These are phyloP conservation scores for Volvariella surrecta DNA, from an alignment of 1,284 basidiomycete genomes.

Conservation along the genomic window DNA sequence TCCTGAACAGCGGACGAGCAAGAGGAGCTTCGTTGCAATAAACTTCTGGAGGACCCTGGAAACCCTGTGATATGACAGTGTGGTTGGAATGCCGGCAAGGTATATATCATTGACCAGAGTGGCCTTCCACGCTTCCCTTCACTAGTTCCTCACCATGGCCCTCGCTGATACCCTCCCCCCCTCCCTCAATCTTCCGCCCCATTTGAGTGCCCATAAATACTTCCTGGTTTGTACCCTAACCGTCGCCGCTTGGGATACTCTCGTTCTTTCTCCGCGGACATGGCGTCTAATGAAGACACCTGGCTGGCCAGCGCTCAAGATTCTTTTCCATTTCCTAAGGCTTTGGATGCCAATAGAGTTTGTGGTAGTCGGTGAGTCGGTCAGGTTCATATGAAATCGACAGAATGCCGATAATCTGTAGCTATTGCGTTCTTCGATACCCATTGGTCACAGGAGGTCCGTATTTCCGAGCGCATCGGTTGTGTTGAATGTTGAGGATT, in stretches of 20 bases:
- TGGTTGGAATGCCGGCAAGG: too few species aligned
- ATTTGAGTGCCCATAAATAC: constrained; percentile 76
- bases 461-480: constrained; percentile 12
- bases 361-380: constrained; percentile 53
- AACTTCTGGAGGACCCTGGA: too few species aligned
- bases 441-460: constrained; percentile 45
- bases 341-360: constrained; percentile 73
- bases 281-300: constrained; percentile 61
- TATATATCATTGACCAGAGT: too few species aligned
- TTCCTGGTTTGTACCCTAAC: constrained; percentile 81
- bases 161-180: constrained; percentile 27
- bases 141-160: constrained; percentile 12
- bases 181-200: constrained; percentile 62
- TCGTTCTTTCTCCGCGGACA: constrained; percentile 69
- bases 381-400: not conserved
- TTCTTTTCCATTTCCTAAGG: constrained; percentile 64
- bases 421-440: constrained; percentile 79
- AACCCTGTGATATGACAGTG: too few species aligned
- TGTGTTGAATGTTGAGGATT: not conserved
- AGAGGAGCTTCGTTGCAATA: too few species aligned
- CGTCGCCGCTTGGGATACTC: constrained; percentile 78
- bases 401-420: constrained; percentile 17
- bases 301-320: constrained; percentile 70
- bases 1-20: too few species aligned
- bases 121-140: not conserved